Conservation (phyloP, 768 basidiomycete genomes). For the Russula virescens region DNA sequence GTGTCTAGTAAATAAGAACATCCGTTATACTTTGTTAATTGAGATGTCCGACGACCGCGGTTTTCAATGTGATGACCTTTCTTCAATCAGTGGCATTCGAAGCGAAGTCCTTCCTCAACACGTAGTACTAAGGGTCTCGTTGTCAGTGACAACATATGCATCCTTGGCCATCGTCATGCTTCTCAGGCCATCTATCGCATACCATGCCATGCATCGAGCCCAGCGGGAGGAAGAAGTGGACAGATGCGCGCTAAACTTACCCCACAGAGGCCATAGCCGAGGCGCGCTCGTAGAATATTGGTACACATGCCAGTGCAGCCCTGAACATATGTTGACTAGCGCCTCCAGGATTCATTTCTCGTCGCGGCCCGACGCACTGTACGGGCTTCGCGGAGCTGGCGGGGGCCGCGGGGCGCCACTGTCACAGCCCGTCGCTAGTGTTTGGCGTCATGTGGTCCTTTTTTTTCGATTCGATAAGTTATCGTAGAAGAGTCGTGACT, state of each 20-base stretch:
- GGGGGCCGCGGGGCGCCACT: neutral
- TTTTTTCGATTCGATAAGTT: neutral
- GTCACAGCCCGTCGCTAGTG: neutral
- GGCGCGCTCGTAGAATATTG: slow-evolving; percentile 21
- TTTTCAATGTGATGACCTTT: no score
- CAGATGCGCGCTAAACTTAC: slow-evolving; percentile 46
- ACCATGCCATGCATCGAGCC: slow-evolving; percentile 33
- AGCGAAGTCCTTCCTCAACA: no score
- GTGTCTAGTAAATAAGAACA: no score
- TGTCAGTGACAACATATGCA: no score
- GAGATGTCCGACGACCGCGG: no score
- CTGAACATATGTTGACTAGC: slow-evolving; percentile 38
- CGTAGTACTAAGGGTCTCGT: no score
- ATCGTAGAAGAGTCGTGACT: no score
- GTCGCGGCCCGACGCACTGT: slow-evolving; percentile 31
- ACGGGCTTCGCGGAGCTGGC: slow-evolving; percentile 27
- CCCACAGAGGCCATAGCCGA: slow-evolving; percentile 47
- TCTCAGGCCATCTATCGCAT: slow-evolving; percentile 47
- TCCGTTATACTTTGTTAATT: no score
- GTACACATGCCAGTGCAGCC: slow-evolving; percentile 19
- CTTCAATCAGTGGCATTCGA: no score
- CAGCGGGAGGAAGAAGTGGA: slow-evolving; percentile 40
- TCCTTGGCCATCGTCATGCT: slow-evolving; percentile 23
- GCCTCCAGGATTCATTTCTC: slow-evolving; percentile 37
- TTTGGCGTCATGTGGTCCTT: slow-evolving; percentile 7